Evolutionary conservation across 2,329 filamentous ascomycete species (phyloP), one percentile per base, ranked within the genome.

Genomic region (Neonectria neomacrospora): DNA sequence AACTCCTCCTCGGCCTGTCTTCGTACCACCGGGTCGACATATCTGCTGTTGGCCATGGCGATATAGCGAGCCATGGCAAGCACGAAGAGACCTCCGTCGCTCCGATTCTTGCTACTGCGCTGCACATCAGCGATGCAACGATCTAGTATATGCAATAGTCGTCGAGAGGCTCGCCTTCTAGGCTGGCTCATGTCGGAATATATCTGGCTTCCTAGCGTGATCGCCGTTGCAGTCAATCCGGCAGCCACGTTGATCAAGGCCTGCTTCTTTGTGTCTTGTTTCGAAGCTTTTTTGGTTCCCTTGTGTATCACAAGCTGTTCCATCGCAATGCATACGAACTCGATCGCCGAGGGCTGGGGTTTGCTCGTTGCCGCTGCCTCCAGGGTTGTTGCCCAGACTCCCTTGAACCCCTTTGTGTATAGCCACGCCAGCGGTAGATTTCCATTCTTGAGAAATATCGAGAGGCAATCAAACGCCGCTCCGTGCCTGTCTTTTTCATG

Each of bases 241-340:
- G 75, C 75, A 9, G 71, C 64, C 10, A 79, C 63, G 39, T 72
- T 74, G n/a, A 69, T 69, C 23, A 79, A 65, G 10, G 71, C 72
- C 54, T 74, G 70, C 34, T 75, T 70, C 4, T 63, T 67, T 32
- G 66, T 44, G 10, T 37, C 48, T 28, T 65, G 53, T 28, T 66
- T 45, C 12, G 34, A 22, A 5, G 16, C 51, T 8, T 47, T 44
- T 4, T 54, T 45, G 7, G 63, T 54, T 28, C 52, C 61, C 11
- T 58, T 47, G 16, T 61, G 42, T n/a, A 65, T 50, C 18, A 69
- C 58, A 34, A 77, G 67, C 16, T 67, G 64, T 20, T 65, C 48
- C 37, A 77, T 52, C 6, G 70, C 72, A 7, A 64, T 69, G 23
- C 62, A 71, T 26, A 69, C 63, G 37, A 76, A 76, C 5, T 66